Percentiles rank a stretch among this genome's conserved stretches.
phyloP scores from a whole-genome alignment of 176 grass and related monocot species.

The Neostapfia colusana region DNA sequence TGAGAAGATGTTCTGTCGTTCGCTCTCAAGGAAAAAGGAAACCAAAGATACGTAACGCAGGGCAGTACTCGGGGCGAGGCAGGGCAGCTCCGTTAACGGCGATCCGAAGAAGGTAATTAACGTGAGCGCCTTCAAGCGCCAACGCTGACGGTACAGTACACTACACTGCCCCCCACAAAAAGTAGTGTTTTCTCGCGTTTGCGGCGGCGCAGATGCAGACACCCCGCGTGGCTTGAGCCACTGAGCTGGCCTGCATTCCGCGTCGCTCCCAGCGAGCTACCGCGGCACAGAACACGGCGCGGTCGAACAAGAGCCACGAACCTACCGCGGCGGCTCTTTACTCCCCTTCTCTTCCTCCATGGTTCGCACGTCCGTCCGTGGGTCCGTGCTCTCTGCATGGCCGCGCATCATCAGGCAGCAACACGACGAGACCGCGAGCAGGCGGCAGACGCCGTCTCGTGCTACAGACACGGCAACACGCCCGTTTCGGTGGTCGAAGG shows the following conservation, averaged over 20 bases:
- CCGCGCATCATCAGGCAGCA: not conserved
- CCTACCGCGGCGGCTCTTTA: conserved; percentile 54
- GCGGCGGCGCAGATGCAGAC: not conserved
- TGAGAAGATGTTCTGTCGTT: too few relatives aligned
- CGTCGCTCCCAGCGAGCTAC: conserved; percentile 19
- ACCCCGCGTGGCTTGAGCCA: too few relatives aligned
- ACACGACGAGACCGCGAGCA: not conserved
- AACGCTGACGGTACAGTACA: conserved; percentile 2
- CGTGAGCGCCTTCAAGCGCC: conserved; percentile 30
- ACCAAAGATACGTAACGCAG: not conserved
- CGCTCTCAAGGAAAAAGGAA: not conserved
- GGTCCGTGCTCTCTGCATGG: not conserved
- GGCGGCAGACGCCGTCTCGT: not conserved
- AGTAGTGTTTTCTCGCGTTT: not conserved
- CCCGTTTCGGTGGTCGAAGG: not conserved
- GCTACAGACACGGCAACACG: not conserved
- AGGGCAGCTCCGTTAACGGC: conserved; percentile 41
- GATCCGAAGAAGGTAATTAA: conserved; percentile 22
- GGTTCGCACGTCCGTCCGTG: not conserved
- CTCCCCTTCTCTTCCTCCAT: not conserved
- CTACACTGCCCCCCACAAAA: not conserved
- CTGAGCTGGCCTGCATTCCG: conserved; percentile 52
- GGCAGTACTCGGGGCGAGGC: too few relatives aligned
- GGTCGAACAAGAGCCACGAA: not conserved
- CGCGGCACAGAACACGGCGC: conserved; percentile 23